Evolutionary conservation across 2,329 filamentous ascomycete species (phyloP).

Genomic region (Aspergillus brunneoviolaceus): DNA sequence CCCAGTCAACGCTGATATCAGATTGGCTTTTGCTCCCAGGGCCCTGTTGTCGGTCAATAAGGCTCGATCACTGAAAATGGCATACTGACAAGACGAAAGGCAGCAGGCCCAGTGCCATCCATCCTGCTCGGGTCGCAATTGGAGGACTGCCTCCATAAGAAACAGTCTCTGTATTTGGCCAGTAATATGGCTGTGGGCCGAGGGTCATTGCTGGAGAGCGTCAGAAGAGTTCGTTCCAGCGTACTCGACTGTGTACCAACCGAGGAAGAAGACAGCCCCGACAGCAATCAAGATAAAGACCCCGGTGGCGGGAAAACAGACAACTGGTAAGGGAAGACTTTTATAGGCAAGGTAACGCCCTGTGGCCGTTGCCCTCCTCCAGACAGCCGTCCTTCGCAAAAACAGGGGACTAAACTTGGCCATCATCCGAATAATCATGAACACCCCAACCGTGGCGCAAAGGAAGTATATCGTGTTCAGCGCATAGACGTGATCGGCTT

Average conservation of each 20-base stretch:
- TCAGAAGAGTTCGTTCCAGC: neutral
- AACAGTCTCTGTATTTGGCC: slow-evolving; percentile 46
- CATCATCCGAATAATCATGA: slow-evolving; percentile 44
- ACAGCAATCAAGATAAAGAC: slow-evolving; percentile 41
- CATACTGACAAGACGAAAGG: slow-evolving; percentile 50
- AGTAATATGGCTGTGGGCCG: slow-evolving; percentile 56
- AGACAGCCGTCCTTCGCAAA: slow-evolving; percentile 26
- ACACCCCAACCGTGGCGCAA: slow-evolving; percentile 50
- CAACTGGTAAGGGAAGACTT: slow-evolving; percentile 32
- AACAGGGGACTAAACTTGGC: slow-evolving; percentile 30
- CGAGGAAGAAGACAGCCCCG: slow-evolving; percentile 50
- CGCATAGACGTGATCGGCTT: slow-evolving; percentile 55
- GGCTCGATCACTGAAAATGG: too few relatives aligned
- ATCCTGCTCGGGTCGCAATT: slow-evolving; percentile 54
- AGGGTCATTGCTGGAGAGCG: slow-evolving; percentile 45
- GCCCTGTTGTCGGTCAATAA: slow-evolving; percentile 29
- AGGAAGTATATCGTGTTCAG: slow-evolving; percentile 56
- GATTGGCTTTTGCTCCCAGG: slow-evolving; percentile 56
- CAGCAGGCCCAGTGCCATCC: slow-evolving; percentile 53
- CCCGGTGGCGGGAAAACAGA: slow-evolving; percentile 49
- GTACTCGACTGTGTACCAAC: slow-evolving; percentile 21
- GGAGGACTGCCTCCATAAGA: slow-evolving; percentile 54
- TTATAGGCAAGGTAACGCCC: slow-evolving; percentile 46
- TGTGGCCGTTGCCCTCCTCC: slow-evolving; percentile 37
- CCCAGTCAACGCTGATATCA: slow-evolving; percentile 55